Conservation (phyloP, 139 green algal species). For the Ettlia oleoabundans region DNA sequence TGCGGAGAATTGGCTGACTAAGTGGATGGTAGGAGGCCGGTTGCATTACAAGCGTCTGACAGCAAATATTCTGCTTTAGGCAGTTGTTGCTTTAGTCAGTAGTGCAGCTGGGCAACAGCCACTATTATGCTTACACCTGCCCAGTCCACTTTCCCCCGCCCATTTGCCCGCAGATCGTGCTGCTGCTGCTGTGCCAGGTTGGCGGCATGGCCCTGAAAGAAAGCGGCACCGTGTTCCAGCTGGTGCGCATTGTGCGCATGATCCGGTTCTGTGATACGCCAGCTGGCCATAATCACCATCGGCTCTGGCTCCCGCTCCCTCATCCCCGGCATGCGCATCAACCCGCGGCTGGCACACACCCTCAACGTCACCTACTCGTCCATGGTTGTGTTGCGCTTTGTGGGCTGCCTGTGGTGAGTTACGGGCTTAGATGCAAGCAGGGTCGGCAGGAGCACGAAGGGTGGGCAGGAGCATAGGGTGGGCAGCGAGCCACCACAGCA, state of each 20-base stretch:
- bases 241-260: slow-evolving; percentile 30
- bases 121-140: too few relatives aligned
- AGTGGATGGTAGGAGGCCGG: too few relatives aligned
- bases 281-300: slow-evolving; percentile 4
- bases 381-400: slow-evolving; percentile 11
- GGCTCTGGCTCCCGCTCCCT: not conserved
- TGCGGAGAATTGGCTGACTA: too few relatives aligned
- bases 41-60: too few relatives aligned
- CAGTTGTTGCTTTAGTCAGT: too few relatives aligned
- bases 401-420: slow-evolving; percentile 25
- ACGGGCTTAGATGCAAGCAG: not conserved
- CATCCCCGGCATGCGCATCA: slow-evolving; percentile 1
- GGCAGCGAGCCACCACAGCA: not conserved
- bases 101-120: too few relatives aligned
- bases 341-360: not conserved
- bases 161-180: not conserved
- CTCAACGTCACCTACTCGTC: not conserved
- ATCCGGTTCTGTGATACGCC: slow-evolving; percentile 23
- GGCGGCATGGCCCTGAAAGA: not conserved
- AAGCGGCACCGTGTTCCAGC: not conserved
- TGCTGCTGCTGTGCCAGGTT: not conserved
- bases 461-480: not conserved
- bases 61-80: too few relatives aligned
- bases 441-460: not conserved
- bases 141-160: not conserved